Evolutionary conservation across 2,329 filamentous ascomycete species (phyloP), one percentile per base, ranked within the genome.

Genomic region (Fusarium pininemorale): DNA sequence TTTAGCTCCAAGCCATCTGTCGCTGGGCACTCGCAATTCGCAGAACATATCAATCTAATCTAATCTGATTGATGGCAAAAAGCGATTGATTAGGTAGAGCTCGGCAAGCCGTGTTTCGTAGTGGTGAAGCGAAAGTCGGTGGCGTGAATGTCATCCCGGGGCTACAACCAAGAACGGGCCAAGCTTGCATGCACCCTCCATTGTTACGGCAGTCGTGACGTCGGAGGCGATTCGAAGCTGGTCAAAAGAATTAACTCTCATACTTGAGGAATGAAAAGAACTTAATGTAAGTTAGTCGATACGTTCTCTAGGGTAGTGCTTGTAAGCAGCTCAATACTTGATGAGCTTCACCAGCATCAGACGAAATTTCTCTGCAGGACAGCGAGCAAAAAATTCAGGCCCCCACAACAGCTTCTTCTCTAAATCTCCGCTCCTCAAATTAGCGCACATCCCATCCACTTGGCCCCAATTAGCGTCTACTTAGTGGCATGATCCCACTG

Each of bases 31-130:
- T 28, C 30, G n/a, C 14, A 13, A 58, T 38, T 57, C 38, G 44
- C 14, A n/a, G 15, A 15, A 18, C 13, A 38, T 44, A 48, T 70
- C 39, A 39, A 66, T 70, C 59, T 70, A 48, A 70, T 70, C 66
- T 70, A 59, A 70, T 70, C 66, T 48, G 67, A 70, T 70, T n/a
- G n/a, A 30, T 35, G 14, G 28, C 7, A n/a, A 38, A 28, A 13
- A 15, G 22, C 6, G 26, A 37, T 28, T 11, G 24, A 55, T 35
- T 20, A 16, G 45, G 45, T 16, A 30, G 26, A 26, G 30, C 37
- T 24, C 16, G 39, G 28, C 37, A 44, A 41, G 14, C 24, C n/a
- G 5, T 9, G 28, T 48, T 47, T 32, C 24, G 28, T 16, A 5
- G 10, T 10, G 24, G 38, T 58, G 26, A 37, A 35, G 7, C 38